A percentile compares a stretch with the other conserved stretches of the same genome.
phyloP scores from a whole-genome alignment of 805 yeast genomes.

The Wickerhamiella alocasiicola region DNA sequence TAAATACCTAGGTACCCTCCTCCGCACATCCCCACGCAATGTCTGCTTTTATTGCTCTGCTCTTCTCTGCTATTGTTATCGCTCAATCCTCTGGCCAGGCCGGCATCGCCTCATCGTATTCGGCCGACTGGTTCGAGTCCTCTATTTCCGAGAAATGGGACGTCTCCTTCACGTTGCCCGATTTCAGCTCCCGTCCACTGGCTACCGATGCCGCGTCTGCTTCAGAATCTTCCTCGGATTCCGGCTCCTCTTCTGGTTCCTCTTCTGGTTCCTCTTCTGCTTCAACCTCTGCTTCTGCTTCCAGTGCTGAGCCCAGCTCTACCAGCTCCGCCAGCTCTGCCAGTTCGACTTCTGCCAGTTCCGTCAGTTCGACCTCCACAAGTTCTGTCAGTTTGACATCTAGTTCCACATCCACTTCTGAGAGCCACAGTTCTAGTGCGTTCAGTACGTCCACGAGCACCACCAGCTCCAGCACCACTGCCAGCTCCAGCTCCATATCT shows the following conservation, averaged over 20 bases:
- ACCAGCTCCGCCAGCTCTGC: neutral
- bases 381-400: neutral
- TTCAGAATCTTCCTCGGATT: neutral
- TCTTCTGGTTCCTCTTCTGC: neutral
- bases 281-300: neutral
- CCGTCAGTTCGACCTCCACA: neutral
- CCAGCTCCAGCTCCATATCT: neutral
- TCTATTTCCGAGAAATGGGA: conserved; percentile 1
- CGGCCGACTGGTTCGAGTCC: conserved; percentile 8
- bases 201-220: neutral
- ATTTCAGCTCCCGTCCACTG: neutral
- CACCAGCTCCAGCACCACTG: neutral
- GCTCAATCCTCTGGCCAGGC: neutral
- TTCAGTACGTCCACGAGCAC: neutral
- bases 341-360: neutral
- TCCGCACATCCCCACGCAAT: neutral
- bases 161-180: conserved; percentile 1
- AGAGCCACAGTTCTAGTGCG: neutral
- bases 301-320: neutral
- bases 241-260: neutral
- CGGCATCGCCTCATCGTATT: neutral
- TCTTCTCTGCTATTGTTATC: neutral
- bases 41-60: neutral
- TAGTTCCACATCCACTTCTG: no score
- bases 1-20: neutral